Evolutionary conservation across 495 filamentous ascomycete species (phyloP), one percentile per base, ranked within the genome.

Genomic region (Tuber borchii): DNA sequence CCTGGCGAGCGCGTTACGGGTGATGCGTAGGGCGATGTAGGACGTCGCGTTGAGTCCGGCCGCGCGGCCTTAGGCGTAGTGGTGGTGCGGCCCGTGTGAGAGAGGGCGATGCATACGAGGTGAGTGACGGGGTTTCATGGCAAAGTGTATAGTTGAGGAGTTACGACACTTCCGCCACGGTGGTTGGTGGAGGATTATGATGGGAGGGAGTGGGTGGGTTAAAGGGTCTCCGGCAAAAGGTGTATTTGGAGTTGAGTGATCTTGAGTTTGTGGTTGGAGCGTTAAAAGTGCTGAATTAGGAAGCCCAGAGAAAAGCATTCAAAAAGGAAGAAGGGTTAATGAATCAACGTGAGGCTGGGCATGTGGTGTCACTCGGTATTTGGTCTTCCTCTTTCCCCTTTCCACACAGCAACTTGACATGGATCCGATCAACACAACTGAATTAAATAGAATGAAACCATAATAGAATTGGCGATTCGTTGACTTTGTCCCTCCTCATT

Each of bases 141-240:
- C 87, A 80, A 82, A 84, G 46, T 85, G 72, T 34, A n/a, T n/a
- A n/a, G 83, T 87, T 40, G 83, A 86, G 1, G 88, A 93, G 51
- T n/a, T 89, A 90, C 79, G 85, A 90, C 51, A 93, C 93, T 0
- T 94, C 92, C 83, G 85, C 95, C 42, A 86, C 90, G 0, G 79
- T 92, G 12, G 89, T 88, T 37, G 2, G 34, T 37, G 71, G 84
- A 84, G 14, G 34, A 65, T 65, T 90, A 93, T 82, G 85, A 83
- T 3, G 87, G 87, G 2, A 84, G 84, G 42, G 86, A 88, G 80
- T 97, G 91, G 92, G 87, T 86, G 34, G 2, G 34, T 37, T 1
- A 37, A 7, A 85, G 95, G 43, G 78, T 97, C 51, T 93, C 90
- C 82, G 93, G 87, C 19, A 93, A 97, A 93, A 97, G 87, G 86